These are phyloP conservation scores for Kingdonia uniflora DNA, from an alignment of 164 flowering plant genomes.

Conservation along the genomic window DNA sequence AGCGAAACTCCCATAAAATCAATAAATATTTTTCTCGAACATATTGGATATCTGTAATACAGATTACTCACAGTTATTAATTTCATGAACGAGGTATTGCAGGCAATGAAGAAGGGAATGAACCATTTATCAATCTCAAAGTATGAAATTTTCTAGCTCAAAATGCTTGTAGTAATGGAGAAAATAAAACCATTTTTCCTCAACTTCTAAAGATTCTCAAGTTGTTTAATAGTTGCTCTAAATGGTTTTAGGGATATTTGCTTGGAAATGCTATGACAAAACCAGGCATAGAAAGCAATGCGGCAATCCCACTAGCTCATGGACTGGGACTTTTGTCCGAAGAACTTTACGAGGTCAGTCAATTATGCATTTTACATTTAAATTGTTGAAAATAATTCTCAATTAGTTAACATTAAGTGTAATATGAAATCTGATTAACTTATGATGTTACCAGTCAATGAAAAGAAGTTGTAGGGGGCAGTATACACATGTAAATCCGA, in stretches of 20 bases:
- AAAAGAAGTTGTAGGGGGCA: too few relatives aligned
- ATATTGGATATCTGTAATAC: too few relatives aligned
- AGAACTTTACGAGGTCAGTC: conserved; percentile 33
- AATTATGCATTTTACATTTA: background rate
- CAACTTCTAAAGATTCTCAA: too few relatives aligned
- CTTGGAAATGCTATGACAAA: conserved; percentile 33
- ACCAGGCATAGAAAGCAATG: conserved; percentile 8
- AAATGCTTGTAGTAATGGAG: background rate
- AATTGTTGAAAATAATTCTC: too few relatives aligned
- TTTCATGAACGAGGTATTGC: background rate
- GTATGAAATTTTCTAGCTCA: conserved; percentile 12
- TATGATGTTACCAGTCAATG: too few relatives aligned
- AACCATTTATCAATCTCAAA: conserved; percentile 26
- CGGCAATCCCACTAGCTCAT: conserved; percentile 24
- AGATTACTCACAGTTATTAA: too few relatives aligned
- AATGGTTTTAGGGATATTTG: conserved; percentile 34
- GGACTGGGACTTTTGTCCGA: conserved; percentile 39
- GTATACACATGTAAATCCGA: conserved; percentile 1
- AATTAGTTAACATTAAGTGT: too few relatives aligned
- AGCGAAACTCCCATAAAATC: too few relatives aligned
- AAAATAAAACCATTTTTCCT: too few relatives aligned
- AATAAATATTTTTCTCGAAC: too few relatives aligned
- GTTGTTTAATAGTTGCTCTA: too few relatives aligned
- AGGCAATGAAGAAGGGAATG: conserved; percentile 19
- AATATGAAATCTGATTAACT: too few relatives aligned